phyloP scores from a whole-genome alignment of 805 yeast genomes.

The Yamadazyma takamatsuzukensis region DNA sequence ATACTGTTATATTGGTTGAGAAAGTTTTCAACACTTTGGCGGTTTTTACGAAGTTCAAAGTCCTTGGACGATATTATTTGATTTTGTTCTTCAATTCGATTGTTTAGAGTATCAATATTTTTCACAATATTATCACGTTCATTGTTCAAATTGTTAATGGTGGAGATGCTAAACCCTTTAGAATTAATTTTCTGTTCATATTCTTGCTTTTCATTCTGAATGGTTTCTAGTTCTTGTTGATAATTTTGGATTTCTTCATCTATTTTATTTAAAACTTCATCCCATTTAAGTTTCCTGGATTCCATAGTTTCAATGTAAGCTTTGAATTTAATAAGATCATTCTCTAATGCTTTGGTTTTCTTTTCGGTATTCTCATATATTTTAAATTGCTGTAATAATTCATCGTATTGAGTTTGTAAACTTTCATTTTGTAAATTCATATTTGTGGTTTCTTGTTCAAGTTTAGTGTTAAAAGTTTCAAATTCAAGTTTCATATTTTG shows the following conservation, averaged over 20 bases:
- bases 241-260: slow-evolving; percentile 48
- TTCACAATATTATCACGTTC: slow-evolving; percentile 59
- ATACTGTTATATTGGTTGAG: slow-evolving; percentile 55
- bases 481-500: slow-evolving; percentile 56
- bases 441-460: slow-evolving; percentile 43
- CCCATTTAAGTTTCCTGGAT: slow-evolving; percentile 64
- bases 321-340: slow-evolving; percentile 66
- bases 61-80: slow-evolving; percentile 49
- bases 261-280: slow-evolving; percentile 51
- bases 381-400: slow-evolving; percentile 42
- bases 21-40: slow-evolving; percentile 49
- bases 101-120: slow-evolving; percentile 43
- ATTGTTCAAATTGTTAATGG: slow-evolving; percentile 58
- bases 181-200: slow-evolving; percentile 38
- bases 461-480: slow-evolving; percentile 45
- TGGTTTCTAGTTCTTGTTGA: slow-evolving; percentile 36
- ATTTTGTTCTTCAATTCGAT: slow-evolving; percentile 44
- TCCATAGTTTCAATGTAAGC: slow-evolving; percentile 70
- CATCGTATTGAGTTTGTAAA: slow-evolving; percentile 37
- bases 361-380: slow-evolving; percentile 50
- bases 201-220: slow-evolving; percentile 38
- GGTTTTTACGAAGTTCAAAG: slow-evolving; percentile 44
- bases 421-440: slow-evolving; percentile 38
- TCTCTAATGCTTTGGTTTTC: slow-evolving; percentile 60
- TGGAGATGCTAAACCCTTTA: slow-evolving; percentile 61